Evolutionary conservation across 371 early-diverging fungal species (phyloP).

Genomic region (Lichtheimia corymbifera): DNA sequence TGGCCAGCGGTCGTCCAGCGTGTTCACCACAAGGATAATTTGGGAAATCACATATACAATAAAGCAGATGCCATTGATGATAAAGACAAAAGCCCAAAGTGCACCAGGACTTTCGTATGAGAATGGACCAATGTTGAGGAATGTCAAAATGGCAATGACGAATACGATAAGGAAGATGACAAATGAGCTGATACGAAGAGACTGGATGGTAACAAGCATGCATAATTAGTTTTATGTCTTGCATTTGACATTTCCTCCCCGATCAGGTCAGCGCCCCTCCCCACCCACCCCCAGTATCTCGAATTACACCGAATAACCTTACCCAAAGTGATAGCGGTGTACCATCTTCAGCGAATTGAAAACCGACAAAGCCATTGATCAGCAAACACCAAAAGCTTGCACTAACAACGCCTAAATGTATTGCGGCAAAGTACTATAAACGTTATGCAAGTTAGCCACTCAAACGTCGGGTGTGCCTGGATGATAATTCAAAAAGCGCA

Average conservation of each 20-base stretch:
- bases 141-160: constrained; percentile 80
- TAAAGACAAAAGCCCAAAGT: constrained; percentile 80
- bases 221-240: background rate
- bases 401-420: constrained; percentile 73
- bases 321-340: constrained; percentile 84
- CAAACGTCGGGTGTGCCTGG: background rate
- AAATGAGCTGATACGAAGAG: constrained; percentile 76
- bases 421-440: constrained; percentile 77
- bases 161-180: constrained; percentile 73
- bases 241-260: too few species aligned
- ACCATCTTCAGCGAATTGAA: constrained; percentile 94
- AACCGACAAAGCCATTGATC: constrained; percentile 90
- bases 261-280: background rate
- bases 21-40: constrained; percentile 84
- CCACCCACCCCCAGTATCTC: background rate
- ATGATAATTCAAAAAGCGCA: constrained; percentile 3
- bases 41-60: constrained; percentile 85
- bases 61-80: constrained; percentile 78
- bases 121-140: constrained; percentile 65
- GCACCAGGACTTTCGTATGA: constrained; percentile 58
- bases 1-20: constrained; percentile 95
- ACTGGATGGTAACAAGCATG: constrained; percentile 52
- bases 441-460: background rate
- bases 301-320: constrained; percentile 14
- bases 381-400: constrained; percentile 86